Evolutionary conservation across 2,329 filamentous ascomycete species (phyloP).

Genomic region (Falciphora oryzae): DNA sequence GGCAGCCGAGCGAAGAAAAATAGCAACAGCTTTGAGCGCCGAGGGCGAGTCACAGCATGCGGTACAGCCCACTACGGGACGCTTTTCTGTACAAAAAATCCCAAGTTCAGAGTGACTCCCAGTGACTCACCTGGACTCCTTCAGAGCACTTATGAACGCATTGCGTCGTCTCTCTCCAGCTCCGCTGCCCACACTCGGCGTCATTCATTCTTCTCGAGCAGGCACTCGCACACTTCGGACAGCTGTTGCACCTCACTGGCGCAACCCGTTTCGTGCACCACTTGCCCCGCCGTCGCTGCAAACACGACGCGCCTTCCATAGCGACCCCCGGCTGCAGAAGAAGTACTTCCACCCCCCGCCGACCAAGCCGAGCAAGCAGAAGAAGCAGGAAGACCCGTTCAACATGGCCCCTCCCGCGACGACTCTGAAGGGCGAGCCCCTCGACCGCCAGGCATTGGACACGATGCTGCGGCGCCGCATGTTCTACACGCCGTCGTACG

Average conservation of each 20-base stretch:
- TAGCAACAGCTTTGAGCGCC: conserved; percentile 3
- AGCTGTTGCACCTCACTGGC: conserved; percentile 9
- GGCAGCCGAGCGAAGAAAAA: neutral
- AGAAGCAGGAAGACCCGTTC: conserved; percentile 13
- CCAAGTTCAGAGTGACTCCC: conserved; percentile 8
- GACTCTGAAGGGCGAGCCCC: conserved; percentile 82
- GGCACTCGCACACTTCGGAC: conserved; percentile 5
- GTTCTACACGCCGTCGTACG: conserved; percentile 94
- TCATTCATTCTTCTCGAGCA: conserved; percentile 12
- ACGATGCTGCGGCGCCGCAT: conserved; percentile 79
- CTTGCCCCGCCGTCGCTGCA: neutral
- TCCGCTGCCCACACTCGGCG: conserved; percentile 7
- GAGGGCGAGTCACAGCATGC: neutral
- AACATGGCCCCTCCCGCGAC: conserved; percentile 53
- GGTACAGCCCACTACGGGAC: neutral
- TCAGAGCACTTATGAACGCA: conserved; percentile 21
- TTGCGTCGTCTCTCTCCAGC: conserved; percentile 3
- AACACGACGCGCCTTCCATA: neutral
- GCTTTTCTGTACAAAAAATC: neutral
- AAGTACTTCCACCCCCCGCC: neutral
- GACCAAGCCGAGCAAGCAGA: conserved; percentile 9
- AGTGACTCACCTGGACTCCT: conserved; percentile 20
- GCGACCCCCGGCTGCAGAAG: neutral
- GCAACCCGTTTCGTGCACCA: conserved; percentile 6
- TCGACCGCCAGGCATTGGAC: conserved; percentile 78